Evolutionary conservation across 192 early-diverging fungal genomes (phyloP), one percentile per base, ranked within the genome.

Genomic region (Thamnidium elegans): DNA sequence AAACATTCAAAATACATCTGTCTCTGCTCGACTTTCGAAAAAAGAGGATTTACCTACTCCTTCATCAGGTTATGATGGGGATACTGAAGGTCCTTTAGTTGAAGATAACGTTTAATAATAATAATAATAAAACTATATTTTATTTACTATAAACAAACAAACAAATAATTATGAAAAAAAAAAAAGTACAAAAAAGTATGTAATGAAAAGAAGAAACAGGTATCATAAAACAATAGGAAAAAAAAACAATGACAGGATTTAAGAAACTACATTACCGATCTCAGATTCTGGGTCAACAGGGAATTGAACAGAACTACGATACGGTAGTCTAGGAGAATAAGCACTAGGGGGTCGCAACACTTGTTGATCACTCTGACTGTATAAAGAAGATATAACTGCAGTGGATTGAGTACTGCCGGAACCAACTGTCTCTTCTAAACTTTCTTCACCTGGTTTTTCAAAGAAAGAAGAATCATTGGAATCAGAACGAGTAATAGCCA

Each of bases 41-140:
- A 19, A 17, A 11, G 55, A 36, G 39, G n/a, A 58, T 11, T 10
- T 32, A 13, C 55, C 9, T 21, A 44, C 34, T 13, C 55, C 9
- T 11, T 21, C 34, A 58, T 58, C 55, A 20, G 55, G 55, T 9
- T 58, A 58, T 58, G 55, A 58, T 42, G 55, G 55, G 7, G 55
- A 58, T 58, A 58, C 55, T 8, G 55, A 58, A 58, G 36, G 55
- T 58, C 34, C 55, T 13, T 42, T 58, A 26, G 31, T 55, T 21
- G 34, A 58, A 17, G 34, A 58, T 42, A 58, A 58, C 5, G 14
- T 20, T 17, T 20, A 36, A 19, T 42, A 34, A 56, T 36, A 56
- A 32, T n/a, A n/a, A n/a, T n/a, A n/a, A n/a, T n/a, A 7, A 55
- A 17, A 20, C 4, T 6, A 6, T 31, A 55, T n/a, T n/a, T 17